Conservation (phyloP, 441 rosid genomes). For the Arabidopsis hybrid region DNA sequence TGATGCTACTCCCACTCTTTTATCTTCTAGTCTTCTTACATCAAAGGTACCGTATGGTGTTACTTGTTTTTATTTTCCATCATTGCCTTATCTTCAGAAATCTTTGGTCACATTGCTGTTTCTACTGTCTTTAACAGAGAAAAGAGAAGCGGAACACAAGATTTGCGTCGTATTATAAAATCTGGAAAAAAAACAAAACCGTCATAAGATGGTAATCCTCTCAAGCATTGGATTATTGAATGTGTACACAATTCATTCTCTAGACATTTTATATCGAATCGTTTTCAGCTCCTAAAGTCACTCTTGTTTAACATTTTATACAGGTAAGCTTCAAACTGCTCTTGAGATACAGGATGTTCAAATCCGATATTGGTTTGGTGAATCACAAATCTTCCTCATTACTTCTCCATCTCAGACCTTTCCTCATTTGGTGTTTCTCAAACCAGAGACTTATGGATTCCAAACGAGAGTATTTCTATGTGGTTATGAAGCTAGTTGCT, state of each 20-base stretch:
- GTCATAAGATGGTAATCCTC: conserved; percentile 52
- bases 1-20: conserved; percentile 95
- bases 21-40: conserved; percentile 80
- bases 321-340: conserved; percentile 21
- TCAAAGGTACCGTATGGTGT: conserved; percentile 64
- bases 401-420: neutral
- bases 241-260: neutral
- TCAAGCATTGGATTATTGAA: conserved; percentile 19
- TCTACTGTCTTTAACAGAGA: conserved; percentile 57
- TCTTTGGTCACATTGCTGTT: conserved; percentile 26
- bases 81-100: conserved; percentile 24
- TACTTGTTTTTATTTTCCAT: conserved; percentile 7
- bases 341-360: neutral
- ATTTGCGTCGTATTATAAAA: conserved; percentile 73
- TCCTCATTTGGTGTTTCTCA: neutral
- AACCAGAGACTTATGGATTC: conserved; percentile 15
- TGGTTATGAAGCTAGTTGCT: conserved; percentile 8
- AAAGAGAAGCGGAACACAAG: conserved; percentile 75
- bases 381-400: conserved; percentile 6
- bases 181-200: conserved; percentile 71
- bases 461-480: conserved; percentile 17
- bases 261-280: neutral
- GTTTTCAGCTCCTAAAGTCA: conserved; percentile 1
- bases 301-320: conserved; percentile 8
- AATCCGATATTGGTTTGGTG: neutral